Percentiles rank a stretch among this genome's conserved stretches.
Evolutionary conservation across 2,329 filamentous ascomycete species (phyloP).

Genomic region (Fusarium piperis): DNA sequence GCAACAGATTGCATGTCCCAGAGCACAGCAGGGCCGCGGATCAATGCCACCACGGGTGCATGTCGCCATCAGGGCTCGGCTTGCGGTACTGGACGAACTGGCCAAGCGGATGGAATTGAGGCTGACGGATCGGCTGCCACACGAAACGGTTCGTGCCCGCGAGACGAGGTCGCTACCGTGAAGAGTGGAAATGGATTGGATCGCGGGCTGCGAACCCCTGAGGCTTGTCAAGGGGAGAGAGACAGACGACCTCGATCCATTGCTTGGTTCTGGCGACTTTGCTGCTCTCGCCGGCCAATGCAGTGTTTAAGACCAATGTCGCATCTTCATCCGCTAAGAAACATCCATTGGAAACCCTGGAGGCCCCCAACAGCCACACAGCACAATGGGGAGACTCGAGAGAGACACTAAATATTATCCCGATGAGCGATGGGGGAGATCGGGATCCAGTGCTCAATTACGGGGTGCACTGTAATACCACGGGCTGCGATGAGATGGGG

Average conservation of each 20-base stretch:
- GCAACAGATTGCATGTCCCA: neutral
- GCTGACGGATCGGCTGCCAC: constrained; percentile 32
- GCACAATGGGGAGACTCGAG: constrained; percentile 6
- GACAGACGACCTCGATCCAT: neutral
- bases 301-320: constrained; percentile 29
- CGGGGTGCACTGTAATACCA: neutral
- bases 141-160: constrained; percentile 31
- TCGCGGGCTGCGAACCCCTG: constrained; percentile 26
- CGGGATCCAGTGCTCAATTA: neutral
- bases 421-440: neutral
- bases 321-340: constrained; percentile 31
- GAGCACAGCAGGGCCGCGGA: neutral
- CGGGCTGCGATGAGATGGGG: neutral
- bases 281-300: constrained; percentile 22
- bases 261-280: neutral
- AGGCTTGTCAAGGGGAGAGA: constrained; percentile 9
- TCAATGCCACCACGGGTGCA: neutral
- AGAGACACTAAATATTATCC: constrained; percentile 22
- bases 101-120: constrained; percentile 33
- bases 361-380: neutral
- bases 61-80: constrained; percentile 14
- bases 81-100: constrained; percentile 11
- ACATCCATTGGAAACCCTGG: constrained; percentile 1
- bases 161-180: constrained; percentile 17
- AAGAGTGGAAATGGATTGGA: constrained; percentile 27